These are phyloP conservation scores for Cystofilobasidium bisporidii DNA, from an alignment of 768 basidiomycete genomes.

Conservation along the genomic window DNA sequence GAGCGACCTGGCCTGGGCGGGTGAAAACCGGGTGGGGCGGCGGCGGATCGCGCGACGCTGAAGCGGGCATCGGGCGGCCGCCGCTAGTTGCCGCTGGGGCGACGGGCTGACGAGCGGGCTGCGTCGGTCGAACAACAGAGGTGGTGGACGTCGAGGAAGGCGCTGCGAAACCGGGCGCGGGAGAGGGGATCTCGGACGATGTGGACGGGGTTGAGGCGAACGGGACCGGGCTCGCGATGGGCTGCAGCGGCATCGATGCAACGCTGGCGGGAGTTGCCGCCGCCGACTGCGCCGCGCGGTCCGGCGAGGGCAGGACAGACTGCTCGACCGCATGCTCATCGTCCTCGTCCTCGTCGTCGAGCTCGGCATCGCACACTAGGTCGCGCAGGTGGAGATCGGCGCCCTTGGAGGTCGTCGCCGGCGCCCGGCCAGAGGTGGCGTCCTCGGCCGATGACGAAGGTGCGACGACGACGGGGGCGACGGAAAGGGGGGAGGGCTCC, in stretches of 20 bases:
- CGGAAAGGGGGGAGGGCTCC: background rate
- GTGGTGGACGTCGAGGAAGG: too few species aligned
- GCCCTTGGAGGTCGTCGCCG: background rate
- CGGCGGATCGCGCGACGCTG: background rate
- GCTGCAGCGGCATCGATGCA: background rate
- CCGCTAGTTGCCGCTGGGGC: too few species aligned
- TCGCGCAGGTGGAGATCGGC: conserved; percentile 7
- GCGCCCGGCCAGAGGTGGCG: background rate
- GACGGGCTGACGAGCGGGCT: too few species aligned
- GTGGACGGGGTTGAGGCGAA: background rate
- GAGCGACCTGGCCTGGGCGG: background rate
- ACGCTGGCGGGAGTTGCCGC: background rate
- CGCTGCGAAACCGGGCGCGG: too few species aligned
- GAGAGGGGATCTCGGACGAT: too few species aligned
- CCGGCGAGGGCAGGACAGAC: background rate
- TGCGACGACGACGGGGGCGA: too few species aligned
- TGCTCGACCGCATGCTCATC: conserved; percentile 2
- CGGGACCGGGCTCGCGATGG: background rate
- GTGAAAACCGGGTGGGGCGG: background rate
- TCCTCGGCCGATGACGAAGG: background rate
- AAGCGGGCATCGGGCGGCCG: background rate
- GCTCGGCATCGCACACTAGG: background rate
- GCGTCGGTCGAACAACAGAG: too few species aligned
- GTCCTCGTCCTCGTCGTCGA: background rate
- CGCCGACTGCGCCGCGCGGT: background rate